A percentile compares a stretch with the other conserved stretches of the same genome.
These are phyloP conservation scores for Ophiostoma ips DNA, from an alignment of 2,329 filamentous ascomycete genomes.

Conservation along the genomic window DNA sequence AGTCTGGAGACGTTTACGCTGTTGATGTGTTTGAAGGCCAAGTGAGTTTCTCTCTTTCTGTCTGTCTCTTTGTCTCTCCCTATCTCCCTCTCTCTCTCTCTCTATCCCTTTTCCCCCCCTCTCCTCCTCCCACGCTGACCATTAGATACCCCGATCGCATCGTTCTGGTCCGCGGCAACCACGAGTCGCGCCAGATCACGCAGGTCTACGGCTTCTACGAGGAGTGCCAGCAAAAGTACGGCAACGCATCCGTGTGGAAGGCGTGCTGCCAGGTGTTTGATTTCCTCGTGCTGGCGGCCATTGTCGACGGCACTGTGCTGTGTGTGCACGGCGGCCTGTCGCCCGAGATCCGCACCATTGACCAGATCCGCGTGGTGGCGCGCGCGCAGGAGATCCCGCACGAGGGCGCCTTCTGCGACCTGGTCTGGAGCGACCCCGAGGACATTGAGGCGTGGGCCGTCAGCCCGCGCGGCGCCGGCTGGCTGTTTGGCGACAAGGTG, in stretches of 20 bases:
- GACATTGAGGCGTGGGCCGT: conserved; percentile 95
- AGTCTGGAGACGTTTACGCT: conserved; percentile 96
- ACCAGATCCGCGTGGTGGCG: conserved; percentile 98
- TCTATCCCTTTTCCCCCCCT: no score
- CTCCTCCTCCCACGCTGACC: neutral
- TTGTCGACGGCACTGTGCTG: conserved; percentile 96
- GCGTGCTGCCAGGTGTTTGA: conserved; percentile 99
- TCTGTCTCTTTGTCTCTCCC: no score
- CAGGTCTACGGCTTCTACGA: conserved; percentile 99
- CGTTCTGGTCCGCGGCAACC: conserved; percentile 91
- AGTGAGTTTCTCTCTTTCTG: conserved; percentile 27
- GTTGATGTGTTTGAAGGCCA: conserved; percentile 82
- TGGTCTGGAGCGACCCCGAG: conserved; percentile 97
- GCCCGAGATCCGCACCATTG: conserved; percentile 88
- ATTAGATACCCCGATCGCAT: conserved; percentile 83
- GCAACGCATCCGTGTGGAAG: conserved; percentile 99
- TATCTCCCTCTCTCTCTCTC: no score
- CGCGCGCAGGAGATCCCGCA: conserved; percentile 96
- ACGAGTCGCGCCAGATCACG: conserved; percentile 93
- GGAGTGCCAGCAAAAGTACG: conserved; percentile 95
- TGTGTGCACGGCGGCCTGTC: conserved; percentile 90
- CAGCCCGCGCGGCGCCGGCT: conserved; percentile 88
- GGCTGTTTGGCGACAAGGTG: conserved; percentile 94
- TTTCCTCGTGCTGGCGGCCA: conserved; percentile 88
- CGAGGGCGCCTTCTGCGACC: conserved; percentile 93